Evolutionary conservation across 2,329 filamentous ascomycete genomes (phyloP).

Genomic region (Cladosporium sp.): DNA sequence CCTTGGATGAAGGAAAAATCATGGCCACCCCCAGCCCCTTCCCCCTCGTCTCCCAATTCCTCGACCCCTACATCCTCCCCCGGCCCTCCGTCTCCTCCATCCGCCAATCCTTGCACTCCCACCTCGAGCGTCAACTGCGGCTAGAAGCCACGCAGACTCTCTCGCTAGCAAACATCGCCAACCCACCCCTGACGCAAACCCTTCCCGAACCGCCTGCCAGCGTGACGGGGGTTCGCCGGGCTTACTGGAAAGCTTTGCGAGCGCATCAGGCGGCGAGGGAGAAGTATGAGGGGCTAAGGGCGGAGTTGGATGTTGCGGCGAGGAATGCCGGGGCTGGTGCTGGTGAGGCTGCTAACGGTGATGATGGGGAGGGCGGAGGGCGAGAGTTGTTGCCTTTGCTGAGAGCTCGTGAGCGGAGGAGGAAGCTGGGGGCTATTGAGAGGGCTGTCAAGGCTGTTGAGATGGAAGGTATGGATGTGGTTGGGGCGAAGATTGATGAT

Average conservation of each 20-base stretch:
- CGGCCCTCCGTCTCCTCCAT: slow-evolving; percentile 26
- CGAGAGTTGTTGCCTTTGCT: slow-evolving; percentile 3
- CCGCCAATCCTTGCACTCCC: slow-evolving; percentile 24
- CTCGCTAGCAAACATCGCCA: slow-evolving; percentile 14
- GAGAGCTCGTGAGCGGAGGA: slow-evolving; percentile 1
- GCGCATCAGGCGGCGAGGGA: slow-evolving; percentile 27
- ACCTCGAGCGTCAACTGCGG: slow-evolving; percentile 19
- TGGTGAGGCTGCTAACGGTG: not conserved
- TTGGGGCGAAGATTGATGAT: slow-evolving; percentile 19
- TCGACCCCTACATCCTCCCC: slow-evolving; percentile 29
- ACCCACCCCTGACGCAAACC: not conserved
- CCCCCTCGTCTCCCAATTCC: slow-evolving; percentile 26
- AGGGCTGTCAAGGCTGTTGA: slow-evolving; percentile 4
- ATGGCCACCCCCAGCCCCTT: slow-evolving; percentile 20
- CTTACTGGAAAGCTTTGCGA: slow-evolving; percentile 28
- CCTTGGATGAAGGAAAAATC: not conserved
- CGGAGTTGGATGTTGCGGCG: slow-evolving; percentile 20
- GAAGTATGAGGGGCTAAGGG: slow-evolving; percentile 27
- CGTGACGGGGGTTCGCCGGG: slow-evolving; percentile 26
- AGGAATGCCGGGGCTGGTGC: not conserved
- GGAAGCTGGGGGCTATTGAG: slow-evolving; percentile 5
- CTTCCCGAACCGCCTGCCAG: slow-evolving; percentile 15
- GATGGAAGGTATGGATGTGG: not conserved
- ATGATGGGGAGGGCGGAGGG: not conserved
- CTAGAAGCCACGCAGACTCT: slow-evolving; percentile 13